phyloP scores from a whole-genome alignment of 2,329 filamentous ascomycete species.

The Cercospora beticola region DNA sequence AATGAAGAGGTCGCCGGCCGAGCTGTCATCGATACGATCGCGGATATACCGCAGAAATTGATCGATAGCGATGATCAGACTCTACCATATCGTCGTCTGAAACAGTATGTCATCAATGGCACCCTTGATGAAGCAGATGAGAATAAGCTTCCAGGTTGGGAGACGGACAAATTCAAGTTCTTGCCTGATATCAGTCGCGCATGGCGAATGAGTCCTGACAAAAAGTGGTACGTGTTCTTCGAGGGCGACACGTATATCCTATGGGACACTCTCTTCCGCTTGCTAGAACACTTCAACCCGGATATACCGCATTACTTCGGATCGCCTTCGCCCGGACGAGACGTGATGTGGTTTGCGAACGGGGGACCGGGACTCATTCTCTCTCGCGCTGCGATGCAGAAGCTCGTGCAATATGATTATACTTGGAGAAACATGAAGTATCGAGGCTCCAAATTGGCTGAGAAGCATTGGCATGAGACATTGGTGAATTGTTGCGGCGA shows the following conservation, averaged over 20 bases:
- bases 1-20: slow-evolving; percentile 44
- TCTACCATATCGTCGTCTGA: slow-evolving; percentile 17
- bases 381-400: slow-evolving; percentile 48
- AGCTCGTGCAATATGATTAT: slow-evolving; percentile 36
- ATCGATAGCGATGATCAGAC: slow-evolving; percentile 20
- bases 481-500: slow-evolving; percentile 54
- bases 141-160: slow-evolving; percentile 44
- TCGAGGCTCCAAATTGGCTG: slow-evolving; percentile 37
- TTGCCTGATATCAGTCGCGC: slow-evolving; percentile 53
- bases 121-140: slow-evolving; percentile 12
- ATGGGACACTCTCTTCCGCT: slow-evolving; percentile 39
- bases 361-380: slow-evolving; percentile 52
- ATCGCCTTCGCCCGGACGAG: slow-evolving; percentile 35
- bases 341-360: slow-evolving; percentile 49
- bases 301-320: slow-evolving; percentile 23
- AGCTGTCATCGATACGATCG: slow-evolving; percentile 47
- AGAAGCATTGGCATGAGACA: slow-evolving; percentile 42
- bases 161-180: slow-evolving; percentile 56
- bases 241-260: slow-evolving; percentile 53
- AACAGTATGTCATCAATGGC: slow-evolving; percentile 22
- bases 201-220: slow-evolving; percentile 48
- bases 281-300: slow-evolving; percentile 18
- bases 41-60: slow-evolving; percentile 43
- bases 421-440: slow-evolving; percentile 40
- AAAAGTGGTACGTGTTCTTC: slow-evolving; percentile 55